Conservation (phyloP, 768 basidiomycete species). For the Leucocoprinus leucothites region DNA sequence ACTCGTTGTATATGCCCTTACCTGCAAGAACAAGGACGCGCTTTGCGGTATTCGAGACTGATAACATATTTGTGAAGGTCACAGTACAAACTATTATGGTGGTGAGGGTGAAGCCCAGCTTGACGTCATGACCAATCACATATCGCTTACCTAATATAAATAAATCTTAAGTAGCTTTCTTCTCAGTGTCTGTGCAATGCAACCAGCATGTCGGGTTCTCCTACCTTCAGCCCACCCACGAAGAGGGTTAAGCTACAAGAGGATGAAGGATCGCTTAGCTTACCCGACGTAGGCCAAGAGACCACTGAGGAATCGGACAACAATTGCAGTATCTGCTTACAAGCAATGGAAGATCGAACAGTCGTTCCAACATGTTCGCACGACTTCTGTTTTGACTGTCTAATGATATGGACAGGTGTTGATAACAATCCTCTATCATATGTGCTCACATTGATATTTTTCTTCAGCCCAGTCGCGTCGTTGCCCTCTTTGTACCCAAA, state of each 20-base stretch:
- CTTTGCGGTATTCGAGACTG: slow-evolving; percentile 33
- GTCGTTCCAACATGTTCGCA: slow-evolving; percentile 85
- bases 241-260: slow-evolving; percentile 5
- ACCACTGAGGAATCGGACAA: slow-evolving; percentile 44
- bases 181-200: no score
- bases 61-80: slow-evolving; percentile 9
- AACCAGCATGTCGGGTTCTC: not conserved
- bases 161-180: no score
- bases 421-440: slow-evolving; percentile 4
- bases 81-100: no score
- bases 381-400: slow-evolving; percentile 92
- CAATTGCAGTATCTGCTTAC: slow-evolving; percentile 86
- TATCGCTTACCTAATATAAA: no score
- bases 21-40: slow-evolving; percentile 61
- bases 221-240: not conserved
- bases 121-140: slow-evolving; percentile 6
- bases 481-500: slow-evolving; percentile 73
- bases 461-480: slow-evolving; percentile 68
- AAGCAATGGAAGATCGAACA: slow-evolving; percentile 71
- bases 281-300: slow-evolving; percentile 15
- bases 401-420: slow-evolving; percentile 81
- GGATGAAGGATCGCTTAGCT: not conserved
- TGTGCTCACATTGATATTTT: not conserved
- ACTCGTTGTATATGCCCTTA: slow-evolving; percentile 27
- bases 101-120: no score